These are phyloP conservation scores for Apium graveolens DNA, from an alignment of 129 eudicot genomes.

Conservation along the genomic window DNA sequence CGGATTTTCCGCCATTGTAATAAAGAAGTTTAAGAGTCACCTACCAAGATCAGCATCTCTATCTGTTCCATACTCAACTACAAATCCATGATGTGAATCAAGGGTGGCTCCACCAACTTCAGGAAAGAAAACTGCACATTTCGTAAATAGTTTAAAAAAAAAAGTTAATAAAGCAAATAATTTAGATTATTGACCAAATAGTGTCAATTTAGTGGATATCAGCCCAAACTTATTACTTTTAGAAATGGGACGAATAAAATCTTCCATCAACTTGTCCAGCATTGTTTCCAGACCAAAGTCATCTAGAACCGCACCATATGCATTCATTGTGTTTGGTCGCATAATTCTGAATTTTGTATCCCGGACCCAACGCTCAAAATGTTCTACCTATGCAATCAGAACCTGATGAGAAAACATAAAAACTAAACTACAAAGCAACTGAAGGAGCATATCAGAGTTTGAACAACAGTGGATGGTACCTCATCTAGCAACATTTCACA, in stretches of 20 bases:
- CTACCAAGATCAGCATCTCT: conserved; percentile 84
- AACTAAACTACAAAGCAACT: conserved; percentile 31
- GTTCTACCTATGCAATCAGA: conserved; percentile 70
- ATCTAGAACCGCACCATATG: conserved; percentile 87
- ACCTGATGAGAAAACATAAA: conserved; percentile 40
- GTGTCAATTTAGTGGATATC: not conserved
- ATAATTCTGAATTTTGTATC: conserved; percentile 74
- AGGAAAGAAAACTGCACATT: conserved; percentile 76
- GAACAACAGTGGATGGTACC: conserved; percentile 36
- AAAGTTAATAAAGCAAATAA: conserved; percentile 7
- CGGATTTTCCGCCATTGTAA: not conserved
- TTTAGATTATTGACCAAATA: conserved; percentile 8
- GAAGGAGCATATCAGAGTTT: conserved; percentile 19
- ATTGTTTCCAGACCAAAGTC: conserved; percentile 85
- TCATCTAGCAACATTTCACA: conserved; percentile 74
- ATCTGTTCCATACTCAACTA: conserved; percentile 76
- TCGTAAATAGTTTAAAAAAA: conserved; percentile 9
- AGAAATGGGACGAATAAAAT: conserved; percentile 72
- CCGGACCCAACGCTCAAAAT: conserved; percentile 71
- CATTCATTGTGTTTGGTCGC: conserved; percentile 90
- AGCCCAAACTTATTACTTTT: conserved; percentile 37
- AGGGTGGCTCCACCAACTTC: conserved; percentile 88
- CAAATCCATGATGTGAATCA: conserved; percentile 93
- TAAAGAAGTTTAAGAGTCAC: conserved; percentile 7
- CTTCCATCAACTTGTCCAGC: conserved; percentile 79